Evolutionary conservation across 1,284 basidiomycete species (phyloP).

Genomic region (Cystobasidiaceae sp.): DNA sequence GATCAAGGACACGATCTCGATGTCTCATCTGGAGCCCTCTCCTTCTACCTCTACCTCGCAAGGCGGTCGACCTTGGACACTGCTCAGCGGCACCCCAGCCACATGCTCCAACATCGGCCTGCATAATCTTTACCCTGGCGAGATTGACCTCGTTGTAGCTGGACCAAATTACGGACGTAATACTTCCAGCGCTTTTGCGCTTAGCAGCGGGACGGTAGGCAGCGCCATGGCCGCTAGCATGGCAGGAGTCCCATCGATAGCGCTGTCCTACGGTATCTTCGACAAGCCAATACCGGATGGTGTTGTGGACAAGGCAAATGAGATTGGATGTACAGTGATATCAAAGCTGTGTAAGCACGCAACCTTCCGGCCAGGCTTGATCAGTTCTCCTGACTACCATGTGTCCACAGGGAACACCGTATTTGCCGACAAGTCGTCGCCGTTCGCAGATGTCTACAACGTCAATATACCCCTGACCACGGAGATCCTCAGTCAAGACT

Average conservation of each 20-base stretch:
- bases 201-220: conserved; percentile 67
- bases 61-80: conserved; percentile 68
- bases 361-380: no score
- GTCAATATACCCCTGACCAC: conserved; percentile 68
- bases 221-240: conserved; percentile 76
- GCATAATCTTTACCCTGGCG: conserved; percentile 74
- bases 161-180: conserved; percentile 51
- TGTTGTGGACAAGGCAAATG: conserved; percentile 64
- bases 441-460: conserved; percentile 69
- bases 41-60: conserved; percentile 71
- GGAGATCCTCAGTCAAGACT: conserved; percentile 53
- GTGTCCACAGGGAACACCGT: conserved; percentile 35
- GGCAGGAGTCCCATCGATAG: conserved; percentile 63
- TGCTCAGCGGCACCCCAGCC: conserved; percentile 66
- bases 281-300: conserved; percentile 60
- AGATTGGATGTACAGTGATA: conserved; percentile 62
- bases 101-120: conserved; percentile 83
- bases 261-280: conserved; percentile 78
- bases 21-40: conserved; percentile 60
- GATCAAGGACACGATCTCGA: conserved; percentile 69
- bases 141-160: conserved; percentile 69
- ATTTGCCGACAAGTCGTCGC: conserved; percentile 54
- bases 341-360: conserved; percentile 46
- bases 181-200: conserved; percentile 42
- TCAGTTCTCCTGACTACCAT: conserved; percentile 42